Percentiles rank a stretch among this genome's conserved stretches.
phyloP scores from a whole-genome alignment of 805 yeast genomes.

The Millerago galiae region DNA sequence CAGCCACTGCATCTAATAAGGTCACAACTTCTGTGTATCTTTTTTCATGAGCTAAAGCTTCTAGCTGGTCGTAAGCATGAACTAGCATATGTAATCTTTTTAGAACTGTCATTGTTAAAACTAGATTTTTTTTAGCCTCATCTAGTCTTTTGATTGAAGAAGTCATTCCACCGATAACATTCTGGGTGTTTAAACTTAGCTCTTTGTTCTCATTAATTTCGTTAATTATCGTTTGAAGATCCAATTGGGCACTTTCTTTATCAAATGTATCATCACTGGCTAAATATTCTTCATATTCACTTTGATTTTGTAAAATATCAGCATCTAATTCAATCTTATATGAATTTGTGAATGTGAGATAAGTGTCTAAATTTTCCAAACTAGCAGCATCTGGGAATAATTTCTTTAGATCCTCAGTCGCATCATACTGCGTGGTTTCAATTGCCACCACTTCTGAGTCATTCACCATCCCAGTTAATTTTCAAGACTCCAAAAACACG shows the following conservation, averaged over 20 bases:
- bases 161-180: constrained; percentile 63
- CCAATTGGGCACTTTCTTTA: constrained; percentile 15
- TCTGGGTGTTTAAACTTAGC: constrained; percentile 50
- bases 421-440: constrained; percentile 42
- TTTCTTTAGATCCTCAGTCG: constrained; percentile 43
- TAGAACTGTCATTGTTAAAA: constrained; percentile 76
- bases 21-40: constrained; percentile 50
- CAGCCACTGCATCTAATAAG: constrained; percentile 64
- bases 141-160: constrained; percentile 73
- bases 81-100: constrained; percentile 84
- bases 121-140: constrained; percentile 75
- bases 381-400: constrained; percentile 47
- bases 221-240: constrained; percentile 31
- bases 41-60: constrained; percentile 37
- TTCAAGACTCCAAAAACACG: too few relatives aligned
- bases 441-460: constrained; percentile 11
- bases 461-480: not conserved
- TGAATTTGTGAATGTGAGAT: constrained; percentile 41
- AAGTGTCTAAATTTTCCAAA: constrained; percentile 42
- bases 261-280: constrained; percentile 18
- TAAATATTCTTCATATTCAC: constrained; percentile 26
- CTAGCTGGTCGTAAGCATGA: constrained; percentile 62
- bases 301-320: constrained; percentile 35
- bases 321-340: constrained; percentile 45
- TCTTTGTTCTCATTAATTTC: constrained; percentile 42